Conservation (phyloP, 1,139 yeast species). For the Candida labiduridarum region DNA sequence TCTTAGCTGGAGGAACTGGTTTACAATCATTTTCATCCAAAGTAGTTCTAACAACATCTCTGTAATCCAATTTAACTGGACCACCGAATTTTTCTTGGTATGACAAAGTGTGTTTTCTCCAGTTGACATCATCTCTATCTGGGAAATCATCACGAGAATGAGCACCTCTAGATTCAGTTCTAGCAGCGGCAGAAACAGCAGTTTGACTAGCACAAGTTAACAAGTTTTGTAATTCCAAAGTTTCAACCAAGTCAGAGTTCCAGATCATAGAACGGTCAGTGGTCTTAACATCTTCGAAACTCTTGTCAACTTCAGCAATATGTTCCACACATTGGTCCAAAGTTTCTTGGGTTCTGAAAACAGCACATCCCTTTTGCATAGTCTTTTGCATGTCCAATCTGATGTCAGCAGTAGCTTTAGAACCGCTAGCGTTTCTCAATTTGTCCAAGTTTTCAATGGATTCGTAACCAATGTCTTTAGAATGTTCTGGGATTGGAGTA, state of each 20-base stretch:
- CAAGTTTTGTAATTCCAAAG: conserved; percentile 94
- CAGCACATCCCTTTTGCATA: conserved; percentile 97
- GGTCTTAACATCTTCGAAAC: conserved; percentile 71
- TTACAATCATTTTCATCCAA: conserved; percentile 92
- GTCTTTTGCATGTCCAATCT: conserved; percentile 92
- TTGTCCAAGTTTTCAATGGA: conserved; percentile 89
- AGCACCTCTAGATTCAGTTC: conserved; percentile 98
- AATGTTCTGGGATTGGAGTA: conserved; percentile 72
- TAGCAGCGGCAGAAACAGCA: conserved; percentile 90
- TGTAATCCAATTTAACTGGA: conserved; percentile 75
- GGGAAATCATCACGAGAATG: conserved; percentile 99
- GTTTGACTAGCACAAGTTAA: conserved; percentile 97
- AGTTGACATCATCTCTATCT: conserved; percentile 89
- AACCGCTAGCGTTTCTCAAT: conserved; percentile 83
- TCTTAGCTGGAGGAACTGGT: conserved; percentile 94
- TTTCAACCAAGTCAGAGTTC: conserved; percentile 96
- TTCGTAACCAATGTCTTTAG: conserved; percentile 86
- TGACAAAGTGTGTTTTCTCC: conserved; percentile 98
- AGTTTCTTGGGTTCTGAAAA: conserved; percentile 91
- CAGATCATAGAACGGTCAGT: conserved; percentile 98
- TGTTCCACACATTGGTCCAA: conserved; percentile 89
- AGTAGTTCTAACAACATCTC: conserved; percentile 81
- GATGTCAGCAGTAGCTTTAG: conserved; percentile 81
- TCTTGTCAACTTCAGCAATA: conserved; percentile 73
- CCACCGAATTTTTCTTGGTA: conserved; percentile 82